Conservation (phyloP, 345 rosid genomes). For the Microcos paniculata region DNA sequence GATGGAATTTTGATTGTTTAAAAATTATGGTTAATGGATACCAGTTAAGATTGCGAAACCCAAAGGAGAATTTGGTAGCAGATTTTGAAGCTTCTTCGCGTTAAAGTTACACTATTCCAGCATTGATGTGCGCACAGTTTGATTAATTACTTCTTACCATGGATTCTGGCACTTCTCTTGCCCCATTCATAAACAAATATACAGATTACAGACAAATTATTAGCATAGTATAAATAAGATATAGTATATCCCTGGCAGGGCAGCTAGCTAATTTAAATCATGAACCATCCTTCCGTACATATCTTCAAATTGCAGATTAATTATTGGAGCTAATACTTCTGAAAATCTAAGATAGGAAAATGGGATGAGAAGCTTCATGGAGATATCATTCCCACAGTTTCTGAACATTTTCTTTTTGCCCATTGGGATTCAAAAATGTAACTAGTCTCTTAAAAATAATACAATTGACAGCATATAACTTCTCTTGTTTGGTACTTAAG, state of each 20-base stretch:
- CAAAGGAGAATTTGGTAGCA: neutral
- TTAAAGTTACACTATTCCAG: constrained; percentile 18
- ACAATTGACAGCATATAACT: no score
- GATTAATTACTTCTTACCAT: constrained; percentile 5
- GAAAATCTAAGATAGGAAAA: neutral
- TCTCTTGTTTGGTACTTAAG: no score
- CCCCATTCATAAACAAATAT: neutral
- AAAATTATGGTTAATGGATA: no score
- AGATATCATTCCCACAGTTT: neutral
- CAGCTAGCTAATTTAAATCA: neutral
- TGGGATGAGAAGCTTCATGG: neutral
- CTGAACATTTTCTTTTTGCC: neutral
- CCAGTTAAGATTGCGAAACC: constrained; percentile 33
- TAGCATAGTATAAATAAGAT: no score
- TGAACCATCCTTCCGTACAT: neutral
- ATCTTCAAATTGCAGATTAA: neutral
- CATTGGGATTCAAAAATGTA: neutral
- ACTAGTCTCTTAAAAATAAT: neutral
- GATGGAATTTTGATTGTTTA: neutral
- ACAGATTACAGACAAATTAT: neutral
- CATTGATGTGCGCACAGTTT: constrained; percentile 15
- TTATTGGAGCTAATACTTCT: neutral
- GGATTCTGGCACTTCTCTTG: constrained; percentile 6
- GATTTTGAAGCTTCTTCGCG: constrained; percentile 16
- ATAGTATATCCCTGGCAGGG: no score